Evolutionary conservation across 2,329 filamentous ascomycete species (phyloP).

Genomic region (Chrysoporthe cubensis): DNA sequence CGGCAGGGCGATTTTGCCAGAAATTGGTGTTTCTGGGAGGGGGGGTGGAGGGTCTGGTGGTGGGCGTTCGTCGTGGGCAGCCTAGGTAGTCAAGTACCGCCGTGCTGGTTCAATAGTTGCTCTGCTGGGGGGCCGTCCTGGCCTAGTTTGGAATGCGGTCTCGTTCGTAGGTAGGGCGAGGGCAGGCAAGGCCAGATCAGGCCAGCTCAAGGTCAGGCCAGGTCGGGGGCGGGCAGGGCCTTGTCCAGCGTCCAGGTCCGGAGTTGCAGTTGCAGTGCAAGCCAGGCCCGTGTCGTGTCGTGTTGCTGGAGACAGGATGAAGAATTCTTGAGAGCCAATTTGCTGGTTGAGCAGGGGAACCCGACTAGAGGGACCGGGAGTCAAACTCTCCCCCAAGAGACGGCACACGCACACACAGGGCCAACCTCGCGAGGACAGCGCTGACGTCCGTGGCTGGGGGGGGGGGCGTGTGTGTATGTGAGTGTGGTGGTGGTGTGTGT

Average conservation of each 20-base stretch:
- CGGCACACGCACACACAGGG: background rate
- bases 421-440: background rate
- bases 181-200: background rate
- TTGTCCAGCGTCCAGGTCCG: background rate
- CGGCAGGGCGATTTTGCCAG: too few species aligned
- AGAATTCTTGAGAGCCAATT: conserved; percentile 2
- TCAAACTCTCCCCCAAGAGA: too few species aligned
- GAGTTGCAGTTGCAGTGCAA: too few species aligned
- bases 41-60: too few species aligned
- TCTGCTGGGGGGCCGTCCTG: background rate
- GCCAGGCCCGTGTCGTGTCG: background rate
- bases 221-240: background rate
- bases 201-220: background rate
- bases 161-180: conserved; percentile 3
- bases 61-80: background rate
- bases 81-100: background rate
- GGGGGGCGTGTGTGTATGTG: too few species aligned
- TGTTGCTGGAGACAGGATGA: background rate
- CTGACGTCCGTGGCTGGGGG: conserved; percentile 1
- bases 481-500: background rate
- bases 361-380: background rate
- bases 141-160: conserved; percentile 12
- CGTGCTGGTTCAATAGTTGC: background rate
- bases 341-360: background rate
- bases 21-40: too few species aligned